Evolutionary conservation across 1,139 yeast species (phyloP).

Genomic region (Saccharomyces hybrid): DNA sequence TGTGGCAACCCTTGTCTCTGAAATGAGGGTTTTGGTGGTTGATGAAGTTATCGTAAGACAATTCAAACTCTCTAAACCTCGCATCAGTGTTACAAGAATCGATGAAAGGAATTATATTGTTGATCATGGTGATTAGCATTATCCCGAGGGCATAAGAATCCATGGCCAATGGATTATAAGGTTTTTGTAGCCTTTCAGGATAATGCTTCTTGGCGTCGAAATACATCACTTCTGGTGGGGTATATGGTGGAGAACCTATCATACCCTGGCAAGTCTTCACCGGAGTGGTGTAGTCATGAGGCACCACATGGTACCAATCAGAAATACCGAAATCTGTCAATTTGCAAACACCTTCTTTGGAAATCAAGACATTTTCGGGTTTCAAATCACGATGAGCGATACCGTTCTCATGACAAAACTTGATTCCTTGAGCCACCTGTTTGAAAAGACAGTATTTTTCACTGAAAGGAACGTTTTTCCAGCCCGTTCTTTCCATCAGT

Average conservation of each 20-base stretch:
- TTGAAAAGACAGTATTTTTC: slow-evolving; percentile 48
- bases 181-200: slow-evolving; percentile 30
- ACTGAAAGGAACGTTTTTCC: slow-evolving; percentile 43
- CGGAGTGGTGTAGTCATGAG: slow-evolving; percentile 45
- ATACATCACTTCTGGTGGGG: slow-evolving; percentile 68
- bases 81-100: slow-evolving; percentile 45
- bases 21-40: slow-evolving; percentile 46
- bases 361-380: slow-evolving; percentile 79
- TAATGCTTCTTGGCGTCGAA: slow-evolving; percentile 35
- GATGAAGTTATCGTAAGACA: slow-evolving; percentile 45
- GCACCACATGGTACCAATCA: slow-evolving; percentile 53
- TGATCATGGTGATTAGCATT: slow-evolving; percentile 50
- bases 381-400: slow-evolving; percentile 89
- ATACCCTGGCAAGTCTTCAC: slow-evolving; percentile 39
- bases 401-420: slow-evolving; percentile 68
- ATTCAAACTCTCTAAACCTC: slow-evolving; percentile 50
- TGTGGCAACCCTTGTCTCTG: slow-evolving; percentile 39
- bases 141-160: slow-evolving; percentile 72
- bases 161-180: slow-evolving; percentile 61
- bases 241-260: slow-evolving; percentile 76
- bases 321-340: slow-evolving; percentile 74
- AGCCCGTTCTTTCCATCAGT: slow-evolving; percentile 43
- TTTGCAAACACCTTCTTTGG: slow-evolving; percentile 51
- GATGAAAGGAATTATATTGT: slow-evolving; percentile 55
- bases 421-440: slow-evolving; percentile 48